phyloP scores from a whole-genome alignment of 2,329 filamentous ascomycete genomes.

The Ampelomyces quisqualis region DNA sequence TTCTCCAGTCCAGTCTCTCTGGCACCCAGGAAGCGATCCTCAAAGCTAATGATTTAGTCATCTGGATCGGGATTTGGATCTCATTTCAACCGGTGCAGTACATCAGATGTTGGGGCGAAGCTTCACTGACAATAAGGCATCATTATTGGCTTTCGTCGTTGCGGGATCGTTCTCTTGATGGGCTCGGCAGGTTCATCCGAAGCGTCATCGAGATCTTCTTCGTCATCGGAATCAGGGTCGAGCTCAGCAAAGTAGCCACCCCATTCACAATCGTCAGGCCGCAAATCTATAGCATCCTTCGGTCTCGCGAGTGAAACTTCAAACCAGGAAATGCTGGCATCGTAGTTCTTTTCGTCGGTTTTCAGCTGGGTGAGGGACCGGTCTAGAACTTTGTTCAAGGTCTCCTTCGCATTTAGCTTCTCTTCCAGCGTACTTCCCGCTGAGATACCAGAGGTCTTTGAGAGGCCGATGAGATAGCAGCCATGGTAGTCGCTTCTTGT shows the following conservation, averaged over 20 bases:
- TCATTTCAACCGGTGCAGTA: slow-evolving; percentile 54
- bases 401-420: slow-evolving; percentile 46
- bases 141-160: slow-evolving; percentile 17
- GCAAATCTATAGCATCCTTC: slow-evolving; percentile 43
- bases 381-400: slow-evolving; percentile 44
- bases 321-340: slow-evolving; percentile 40
- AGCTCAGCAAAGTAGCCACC: slow-evolving; percentile 50
- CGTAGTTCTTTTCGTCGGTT: slow-evolving; percentile 40
- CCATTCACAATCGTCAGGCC: slow-evolving; percentile 54
- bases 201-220: slow-evolving; percentile 25
- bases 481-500: slow-evolving; percentile 57
- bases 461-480: slow-evolving; percentile 63
- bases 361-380: slow-evolving; percentile 41
- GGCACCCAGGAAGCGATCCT: slow-evolving; percentile 55
- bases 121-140: slow-evolving; percentile 30
- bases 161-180: slow-evolving; percentile 17
- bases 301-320: slow-evolving; percentile 35
- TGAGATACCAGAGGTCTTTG: slow-evolving; percentile 12
- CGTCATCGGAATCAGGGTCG: slow-evolving; percentile 43
- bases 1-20: slow-evolving; percentile 50
- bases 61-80: slow-evolving; percentile 48
- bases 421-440: slow-evolving; percentile 36
- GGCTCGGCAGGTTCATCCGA: slow-evolving; percentile 14
- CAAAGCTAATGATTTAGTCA: slow-evolving; percentile 55
- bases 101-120: slow-evolving; percentile 45